Conservation (phyloP, 371 early-diverging fungal species). For the Actinomortierella ambigua region DNA sequence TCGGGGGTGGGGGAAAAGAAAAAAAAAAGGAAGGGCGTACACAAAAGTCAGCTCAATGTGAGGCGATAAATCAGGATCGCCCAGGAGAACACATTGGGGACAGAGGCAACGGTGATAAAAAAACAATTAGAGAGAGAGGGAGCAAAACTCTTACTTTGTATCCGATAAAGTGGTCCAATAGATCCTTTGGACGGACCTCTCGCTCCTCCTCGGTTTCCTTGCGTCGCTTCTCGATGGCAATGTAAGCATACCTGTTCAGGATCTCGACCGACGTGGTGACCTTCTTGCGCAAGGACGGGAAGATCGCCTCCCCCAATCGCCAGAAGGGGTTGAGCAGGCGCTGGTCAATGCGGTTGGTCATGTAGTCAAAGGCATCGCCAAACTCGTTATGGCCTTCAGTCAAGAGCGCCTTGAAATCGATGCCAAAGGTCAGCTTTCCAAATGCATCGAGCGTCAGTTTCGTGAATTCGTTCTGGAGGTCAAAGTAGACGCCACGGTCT, state of each 20-base stretch:
- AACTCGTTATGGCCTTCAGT: slow-evolving; percentile 2
- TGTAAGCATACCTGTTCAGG: background rate
- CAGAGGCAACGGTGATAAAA: too few species aligned
- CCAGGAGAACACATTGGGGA: too few species aligned
- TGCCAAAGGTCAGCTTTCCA: slow-evolving; percentile 4
- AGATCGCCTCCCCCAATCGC: too few species aligned
- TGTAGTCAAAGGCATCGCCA: slow-evolving; percentile 2
- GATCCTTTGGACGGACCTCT: background rate
- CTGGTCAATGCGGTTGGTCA: background rate
- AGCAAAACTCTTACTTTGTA: background rate
- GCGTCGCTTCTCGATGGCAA: background rate
- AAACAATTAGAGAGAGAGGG: too few species aligned
- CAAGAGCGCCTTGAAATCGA: slow-evolving; percentile 6
- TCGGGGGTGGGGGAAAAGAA: too few species aligned
- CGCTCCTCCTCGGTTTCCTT: background rate
- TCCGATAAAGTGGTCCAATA: background rate
- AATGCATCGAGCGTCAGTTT: background rate
- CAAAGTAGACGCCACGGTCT: background rate
- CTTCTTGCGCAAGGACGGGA: too few species aligned
- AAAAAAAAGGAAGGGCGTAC: too few species aligned
- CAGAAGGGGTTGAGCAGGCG: slow-evolving; percentile 4
- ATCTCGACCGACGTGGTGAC: background rate
- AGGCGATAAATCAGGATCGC: too few species aligned
- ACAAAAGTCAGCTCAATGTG: too few species aligned
- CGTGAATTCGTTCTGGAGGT: background rate